A percentile compares a stretch with the other conserved stretches of the same genome.
Evolutionary conservation across 441 rosid species (phyloP).

Genomic region (Adansonia madagascariensis): DNA sequence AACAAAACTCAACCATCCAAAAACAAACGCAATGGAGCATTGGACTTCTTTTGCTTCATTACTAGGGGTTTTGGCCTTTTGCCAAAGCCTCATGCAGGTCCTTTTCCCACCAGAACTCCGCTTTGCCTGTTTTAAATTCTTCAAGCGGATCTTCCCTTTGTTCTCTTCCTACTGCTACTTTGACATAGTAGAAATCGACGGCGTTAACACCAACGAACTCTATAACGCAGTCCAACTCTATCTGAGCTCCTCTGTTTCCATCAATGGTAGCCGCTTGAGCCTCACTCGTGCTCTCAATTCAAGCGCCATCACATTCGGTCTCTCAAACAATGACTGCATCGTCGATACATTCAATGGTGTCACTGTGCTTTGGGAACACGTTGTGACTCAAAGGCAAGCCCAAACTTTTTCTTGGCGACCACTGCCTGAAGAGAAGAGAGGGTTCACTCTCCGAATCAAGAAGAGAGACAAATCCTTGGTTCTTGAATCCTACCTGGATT

Average conservation of each 20-base stretch:
- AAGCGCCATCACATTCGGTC: constrained; percentile 77
- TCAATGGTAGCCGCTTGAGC: constrained; percentile 77
- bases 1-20: background rate
- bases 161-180: constrained; percentile 70
- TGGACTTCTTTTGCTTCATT: constrained; percentile 83
- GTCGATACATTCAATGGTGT: constrained; percentile 62
- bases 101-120: constrained; percentile 89
- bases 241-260: constrained; percentile 69
- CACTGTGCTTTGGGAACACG: constrained; percentile 77
- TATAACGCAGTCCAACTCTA: constrained; percentile 94
- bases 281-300: constrained; percentile 90
- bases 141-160: constrained; percentile 50
- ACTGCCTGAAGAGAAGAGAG: constrained; percentile 89
- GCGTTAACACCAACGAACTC: constrained; percentile 96
- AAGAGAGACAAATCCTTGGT: constrained; percentile 61
- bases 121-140: constrained; percentile 56
- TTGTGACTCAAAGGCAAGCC: constrained; percentile 71
- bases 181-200: constrained; percentile 89
- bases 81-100: constrained; percentile 63
- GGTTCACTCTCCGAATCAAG: constrained; percentile 71
- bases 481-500: constrained; percentile 65
- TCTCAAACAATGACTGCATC: constrained; percentile 76
- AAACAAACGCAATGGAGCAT: constrained; percentile 50
- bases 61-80: constrained; percentile 79
- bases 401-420: constrained; percentile 85